A percentile compares a stretch with the other conserved stretches of the same genome.
phyloP scores from a whole-genome alignment of 371 early-diverging fungal genomes.

The Mortierella sp. region DNA sequence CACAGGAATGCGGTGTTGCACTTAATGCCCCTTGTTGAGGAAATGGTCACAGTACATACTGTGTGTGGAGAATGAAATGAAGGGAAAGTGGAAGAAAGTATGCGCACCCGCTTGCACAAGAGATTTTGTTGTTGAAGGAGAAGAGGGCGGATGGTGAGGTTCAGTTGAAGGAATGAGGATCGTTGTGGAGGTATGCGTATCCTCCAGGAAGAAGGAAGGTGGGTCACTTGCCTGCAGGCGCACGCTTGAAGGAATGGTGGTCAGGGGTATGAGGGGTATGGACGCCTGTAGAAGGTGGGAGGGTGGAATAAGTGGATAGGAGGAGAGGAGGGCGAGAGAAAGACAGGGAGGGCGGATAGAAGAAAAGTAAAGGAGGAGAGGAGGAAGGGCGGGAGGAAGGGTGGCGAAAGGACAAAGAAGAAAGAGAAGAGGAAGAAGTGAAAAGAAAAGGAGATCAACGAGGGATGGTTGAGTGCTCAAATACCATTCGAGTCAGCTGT shows the following conservation, averaged over 20 bases:
- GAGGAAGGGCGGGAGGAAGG: neutral
- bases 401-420: constrained; percentile 5
- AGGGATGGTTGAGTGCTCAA: neutral
- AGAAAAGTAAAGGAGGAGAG: neutral
- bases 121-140: neutral
- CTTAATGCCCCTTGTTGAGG: neutral
- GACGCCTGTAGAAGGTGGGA: constrained; percentile 42
- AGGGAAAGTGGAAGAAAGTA: neutral
- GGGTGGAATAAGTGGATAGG: neutral
- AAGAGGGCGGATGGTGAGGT: neutral
- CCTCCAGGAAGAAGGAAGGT: neutral
- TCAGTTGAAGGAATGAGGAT: neutral
- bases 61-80: neutral
- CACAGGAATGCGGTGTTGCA: neutral
- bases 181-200: neutral
- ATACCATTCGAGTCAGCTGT: neutral
- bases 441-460: neutral
- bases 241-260: neutral
- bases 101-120: neutral
- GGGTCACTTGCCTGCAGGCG: constrained; percentile 21
- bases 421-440: neutral
- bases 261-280: constrained; percentile 14
- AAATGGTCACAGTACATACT: neutral
- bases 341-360: neutral
- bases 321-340: constrained; percentile 3